phyloP scores from a whole-genome alignment of 495 filamentous ascomycete species.

The Trichoderma gamsii region DNA sequence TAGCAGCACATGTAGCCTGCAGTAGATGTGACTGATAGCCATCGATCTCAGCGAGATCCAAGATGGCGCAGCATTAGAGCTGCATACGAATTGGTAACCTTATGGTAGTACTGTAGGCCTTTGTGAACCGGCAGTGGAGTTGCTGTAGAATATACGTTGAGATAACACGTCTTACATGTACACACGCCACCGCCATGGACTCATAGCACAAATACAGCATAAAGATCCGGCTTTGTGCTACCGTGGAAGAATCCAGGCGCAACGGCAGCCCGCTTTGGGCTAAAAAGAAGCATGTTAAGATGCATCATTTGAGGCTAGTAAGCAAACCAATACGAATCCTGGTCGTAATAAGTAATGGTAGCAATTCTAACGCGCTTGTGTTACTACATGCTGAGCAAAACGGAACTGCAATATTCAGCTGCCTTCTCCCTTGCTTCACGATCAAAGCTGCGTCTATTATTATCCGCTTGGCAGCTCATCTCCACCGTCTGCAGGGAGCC shows the following conservation, averaged over 20 bases:
- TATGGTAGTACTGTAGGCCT: too few relatives aligned
- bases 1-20: not conserved
- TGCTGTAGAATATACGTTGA: not conserved
- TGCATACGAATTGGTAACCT: too few relatives aligned
- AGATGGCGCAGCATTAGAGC: not conserved
- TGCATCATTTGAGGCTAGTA: not conserved
- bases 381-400: not conserved
- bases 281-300: constrained; percentile 6
- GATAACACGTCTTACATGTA: not conserved
- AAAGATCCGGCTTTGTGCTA: not conserved
- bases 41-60: not conserved
- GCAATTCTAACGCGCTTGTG: too few relatives aligned
- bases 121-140: too few relatives aligned
- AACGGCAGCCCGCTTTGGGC: not conserved
- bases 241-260: too few relatives aligned
- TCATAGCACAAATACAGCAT: not conserved
- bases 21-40: not conserved
- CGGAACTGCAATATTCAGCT: too few relatives aligned
- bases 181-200: not conserved
- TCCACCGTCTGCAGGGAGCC: too few relatives aligned
- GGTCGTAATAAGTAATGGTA: not conserved
- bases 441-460: too few relatives aligned
- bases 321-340: not conserved
- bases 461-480: too few relatives aligned
- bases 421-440: too few relatives aligned